Evolutionary conservation across 2,329 filamentous ascomycete species (phyloP), one percentile per base, ranked within the genome.

Genomic region (Phaeosphaeriaceae sp.): DNA sequence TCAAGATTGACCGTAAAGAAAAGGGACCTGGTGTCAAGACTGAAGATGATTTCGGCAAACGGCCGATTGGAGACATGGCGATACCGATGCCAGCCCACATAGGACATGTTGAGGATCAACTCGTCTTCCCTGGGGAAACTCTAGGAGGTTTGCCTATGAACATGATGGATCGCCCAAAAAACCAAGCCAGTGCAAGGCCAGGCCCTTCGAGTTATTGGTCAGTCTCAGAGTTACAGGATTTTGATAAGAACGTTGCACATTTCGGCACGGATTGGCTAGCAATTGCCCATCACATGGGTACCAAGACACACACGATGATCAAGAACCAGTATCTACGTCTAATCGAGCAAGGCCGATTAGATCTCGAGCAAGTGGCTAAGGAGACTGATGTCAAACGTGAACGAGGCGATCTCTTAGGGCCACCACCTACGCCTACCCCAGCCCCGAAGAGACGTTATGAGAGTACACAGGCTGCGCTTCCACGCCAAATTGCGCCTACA

Each of bases 121-220:
- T 69, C 48, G 21, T 58, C 26, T 35, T 65, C 9, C 39, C 58
- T 17, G 52, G 48, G 21, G 67, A 72, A 21, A 48, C 43, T 58
- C 17, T 62, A n/a, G 33, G 48, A 29, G 58, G 46, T 12, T 54
- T 66, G 15, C 41, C 59, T 30, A 47, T 68, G 53, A 48, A 57
- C 16, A 67, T 76, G 32, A 68, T 71, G 30, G 72, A 72, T 34
- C 68, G 72, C 44, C 69, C 68, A 29, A 71, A 63, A 40, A 39
- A 56, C 35, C 62, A 67, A 39, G 51, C 67, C 7, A 60, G 54
- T 12, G 74, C 74, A 29, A 82, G 85, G 58, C 78, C 79, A 17
- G 85, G 87, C 57, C 84, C 87, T 12, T 91, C 88, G 1, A 93
- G 89, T 71, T 94, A 94, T 71, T 94, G 90, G 90, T 93, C 89